phyloP scores from a whole-genome alignment of 495 filamentous ascomycete genomes.

The Astrothelium macrocarpum region DNA sequence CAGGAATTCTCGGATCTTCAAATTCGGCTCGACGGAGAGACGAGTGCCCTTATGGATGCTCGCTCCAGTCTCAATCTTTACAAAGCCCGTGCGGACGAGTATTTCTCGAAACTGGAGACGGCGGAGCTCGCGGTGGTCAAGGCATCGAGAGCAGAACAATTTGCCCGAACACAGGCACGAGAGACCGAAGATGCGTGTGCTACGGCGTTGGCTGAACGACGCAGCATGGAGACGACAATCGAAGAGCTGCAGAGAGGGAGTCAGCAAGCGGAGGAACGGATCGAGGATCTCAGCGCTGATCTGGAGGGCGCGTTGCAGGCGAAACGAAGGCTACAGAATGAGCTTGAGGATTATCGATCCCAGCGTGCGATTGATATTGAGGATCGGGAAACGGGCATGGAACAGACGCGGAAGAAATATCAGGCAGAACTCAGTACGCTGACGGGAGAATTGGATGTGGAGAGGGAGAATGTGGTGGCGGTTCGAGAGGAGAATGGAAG shows the following conservation, averaged over 20 bases:
- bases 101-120: conserved; percentile 95
- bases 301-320: conserved; percentile 76
- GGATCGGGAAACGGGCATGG: conserved; percentile 91
- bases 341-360: conserved; percentile 93
- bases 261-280: conserved; percentile 77
- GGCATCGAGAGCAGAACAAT: conserved; percentile 82
- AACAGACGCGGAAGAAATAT: conserved; percentile 96
- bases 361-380: conserved; percentile 93
- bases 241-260: conserved; percentile 87
- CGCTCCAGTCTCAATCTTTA: conserved; percentile 77
- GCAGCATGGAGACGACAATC: conserved; percentile 76
- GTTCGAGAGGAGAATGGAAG: conserved; percentile 52
- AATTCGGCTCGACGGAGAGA: conserved; percentile 82
- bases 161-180: conserved; percentile 75
- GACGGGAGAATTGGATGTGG: conserved; percentile 84
- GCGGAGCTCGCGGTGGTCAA: conserved; percentile 93
- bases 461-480: conserved; percentile 72
- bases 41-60: conserved; percentile 74
- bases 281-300: conserved; percentile 89
- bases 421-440: conserved; percentile 83
- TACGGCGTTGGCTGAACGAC: conserved; percentile 82
- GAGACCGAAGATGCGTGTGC: conserved; percentile 90
- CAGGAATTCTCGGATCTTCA: conserved; percentile 92
- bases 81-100: conserved; percentile 89
- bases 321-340: conserved; percentile 92